Evolutionary conservation across 306 rosid species (phyloP), one percentile per base, ranked within the genome.

Genomic region (Ochetophila trinervis): DNA sequence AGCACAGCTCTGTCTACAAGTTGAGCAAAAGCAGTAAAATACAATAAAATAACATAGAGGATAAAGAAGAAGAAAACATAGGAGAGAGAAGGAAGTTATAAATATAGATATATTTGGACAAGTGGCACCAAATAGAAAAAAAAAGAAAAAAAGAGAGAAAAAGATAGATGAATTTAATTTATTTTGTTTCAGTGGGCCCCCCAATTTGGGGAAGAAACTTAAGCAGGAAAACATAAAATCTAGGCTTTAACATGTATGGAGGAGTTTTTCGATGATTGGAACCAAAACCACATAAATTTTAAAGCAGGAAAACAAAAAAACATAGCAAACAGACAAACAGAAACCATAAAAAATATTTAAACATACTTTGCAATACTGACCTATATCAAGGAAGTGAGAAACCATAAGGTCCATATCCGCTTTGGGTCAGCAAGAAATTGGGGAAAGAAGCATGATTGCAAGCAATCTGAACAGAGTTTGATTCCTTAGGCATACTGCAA

Each of bases 391-490:
- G n/a, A n/a, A n/a, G n/a, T n/a, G n/a, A n/a, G n/a, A n/a, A n/a
- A n/a, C n/a, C n/a, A n/a, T n/a, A n/a, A n/a, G n/a, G n/a, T n/a
- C n/a, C n/a, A n/a, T 27, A 73, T 83, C 84, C 81, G 37, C 72
- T 63, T 47, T 44, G 84, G 67, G 44, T 23, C 57, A 54, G 54
- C 68, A 18, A 54, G 1, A 47, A 54, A 68, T 69, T 74, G 19
- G 76, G 65, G n/a, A 66, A 55, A 70, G 68, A 50, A n/a, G n/a
- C n/a, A 20, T 68, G 34, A 60, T 21, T 5, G 1, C 20, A 17
- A 37, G 57, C 68, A 64, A 68, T 65, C 52, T 75, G 76, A 37
- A 45, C 21, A 8, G 81, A 53, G 64, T 23, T 71, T 40, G 77
- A 66, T 15, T 36, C 70, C 55, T 48, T 75, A 35, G 53, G 76